Conservation (phyloP, 805 yeast species). For the Metschnikowia gelsemii region DNA sequence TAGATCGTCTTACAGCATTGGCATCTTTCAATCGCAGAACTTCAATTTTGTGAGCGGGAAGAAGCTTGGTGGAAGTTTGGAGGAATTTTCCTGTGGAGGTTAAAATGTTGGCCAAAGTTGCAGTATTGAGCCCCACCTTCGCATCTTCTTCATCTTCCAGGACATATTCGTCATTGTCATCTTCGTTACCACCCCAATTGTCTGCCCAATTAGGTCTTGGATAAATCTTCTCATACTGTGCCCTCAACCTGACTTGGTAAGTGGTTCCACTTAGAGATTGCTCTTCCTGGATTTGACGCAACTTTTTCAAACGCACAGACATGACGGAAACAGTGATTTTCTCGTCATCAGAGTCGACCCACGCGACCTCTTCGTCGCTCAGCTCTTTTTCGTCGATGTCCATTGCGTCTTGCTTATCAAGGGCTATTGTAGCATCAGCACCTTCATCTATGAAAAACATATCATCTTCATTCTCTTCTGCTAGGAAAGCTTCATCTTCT, state of each 20-base stretch:
- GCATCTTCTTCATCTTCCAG: slow-evolving; percentile 27
- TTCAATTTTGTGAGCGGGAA: slow-evolving; percentile 70
- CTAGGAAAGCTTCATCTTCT: slow-evolving; percentile 25
- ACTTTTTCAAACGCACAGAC: slow-evolving; percentile 64
- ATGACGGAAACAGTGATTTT: slow-evolving; percentile 58
- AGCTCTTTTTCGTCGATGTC: slow-evolving; percentile 34
- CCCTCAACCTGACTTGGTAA: slow-evolving; percentile 61
- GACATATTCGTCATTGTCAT: slow-evolving; percentile 21
- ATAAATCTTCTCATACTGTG: slow-evolving; percentile 70
- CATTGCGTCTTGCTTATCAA: slow-evolving; percentile 43
- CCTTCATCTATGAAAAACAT: slow-evolving; percentile 47
- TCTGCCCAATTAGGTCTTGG: slow-evolving; percentile 85
- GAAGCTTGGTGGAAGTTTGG: slow-evolving; percentile 48
- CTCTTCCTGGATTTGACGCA: slow-evolving; percentile 62
- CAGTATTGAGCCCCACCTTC: slow-evolving; percentile 24
- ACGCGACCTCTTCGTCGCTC: slow-evolving; percentile 41
- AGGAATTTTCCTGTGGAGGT: slow-evolving; percentile 37
- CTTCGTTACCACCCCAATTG: slow-evolving; percentile 41
- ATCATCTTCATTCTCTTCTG: slow-evolving; percentile 39
- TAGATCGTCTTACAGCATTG: slow-evolving; percentile 64
- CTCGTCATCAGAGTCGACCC: slow-evolving; percentile 95
- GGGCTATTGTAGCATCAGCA: slow-evolving; percentile 32
- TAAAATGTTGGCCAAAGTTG: slow-evolving; percentile 34
- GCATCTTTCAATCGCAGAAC: slow-evolving; percentile 87
- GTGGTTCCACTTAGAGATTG: slow-evolving; percentile 54